Conservation (phyloP, 2,329 filamentous ascomycete species). For the Arachnopeziza araneosa region DNA sequence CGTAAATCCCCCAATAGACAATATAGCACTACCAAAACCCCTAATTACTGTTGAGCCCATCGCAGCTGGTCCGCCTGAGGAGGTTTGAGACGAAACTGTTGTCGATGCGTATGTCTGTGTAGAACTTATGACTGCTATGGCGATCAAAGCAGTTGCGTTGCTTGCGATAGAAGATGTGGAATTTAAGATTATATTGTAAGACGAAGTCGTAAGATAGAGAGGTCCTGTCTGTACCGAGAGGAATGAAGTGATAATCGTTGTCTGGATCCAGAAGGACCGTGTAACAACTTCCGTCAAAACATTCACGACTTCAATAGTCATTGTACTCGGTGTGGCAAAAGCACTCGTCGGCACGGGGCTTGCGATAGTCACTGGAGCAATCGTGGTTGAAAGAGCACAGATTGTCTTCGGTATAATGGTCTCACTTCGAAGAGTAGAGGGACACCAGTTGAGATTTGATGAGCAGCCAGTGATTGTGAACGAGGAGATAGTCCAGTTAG, state of each 20-base stretch:
- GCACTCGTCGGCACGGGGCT: not conserved
- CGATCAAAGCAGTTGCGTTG: no score
- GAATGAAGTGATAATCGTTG: not conserved
- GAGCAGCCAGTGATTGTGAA: not conserved
- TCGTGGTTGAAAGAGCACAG: not conserved
- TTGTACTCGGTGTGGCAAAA: not conserved
- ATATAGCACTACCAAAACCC: no score
- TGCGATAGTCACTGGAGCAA: not conserved
- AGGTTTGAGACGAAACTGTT: no score
- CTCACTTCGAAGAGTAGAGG: not conserved
- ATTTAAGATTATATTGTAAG: not conserved
- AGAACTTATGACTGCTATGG: no score
- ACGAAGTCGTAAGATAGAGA: not conserved
- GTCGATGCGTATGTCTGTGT: no score
- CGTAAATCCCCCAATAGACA: no score
- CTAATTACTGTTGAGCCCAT: no score
- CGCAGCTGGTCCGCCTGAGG: no score
- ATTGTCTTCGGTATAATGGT: not conserved
- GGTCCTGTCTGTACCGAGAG: not conserved
- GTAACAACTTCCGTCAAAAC: not conserved
- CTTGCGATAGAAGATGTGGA: not conserved
- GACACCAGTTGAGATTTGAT: conserved; percentile 1
- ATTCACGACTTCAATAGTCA: not conserved
- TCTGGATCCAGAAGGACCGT: not conserved
- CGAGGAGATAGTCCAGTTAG: not conserved